A percentile compares a stretch with the other conserved stretches of the same genome.
These are phyloP conservation scores for Fusarium devonianum DNA, from an alignment of 2,329 filamentous ascomycete genomes.

Conservation along the genomic window DNA sequence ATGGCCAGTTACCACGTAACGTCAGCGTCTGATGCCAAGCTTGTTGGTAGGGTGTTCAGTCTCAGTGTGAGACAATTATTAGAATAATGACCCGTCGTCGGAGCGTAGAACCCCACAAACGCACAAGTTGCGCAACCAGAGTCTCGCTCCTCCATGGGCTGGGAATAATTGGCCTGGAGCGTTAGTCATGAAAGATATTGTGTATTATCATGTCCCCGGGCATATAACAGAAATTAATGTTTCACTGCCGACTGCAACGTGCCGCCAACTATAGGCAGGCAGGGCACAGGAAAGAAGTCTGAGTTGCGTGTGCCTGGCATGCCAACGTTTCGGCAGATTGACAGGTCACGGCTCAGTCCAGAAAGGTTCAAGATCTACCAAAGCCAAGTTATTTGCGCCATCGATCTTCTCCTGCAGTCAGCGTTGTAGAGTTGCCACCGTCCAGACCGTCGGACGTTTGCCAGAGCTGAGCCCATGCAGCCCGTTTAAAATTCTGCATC, in stretches of 20 bases:
- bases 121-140: too few relatives aligned
- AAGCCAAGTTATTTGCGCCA: constrained; percentile 24
- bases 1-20: constrained; percentile 16
- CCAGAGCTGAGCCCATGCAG: constrained; percentile 5
- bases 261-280: background rate
- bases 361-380: constrained; percentile 7
- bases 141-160: too few relatives aligned
- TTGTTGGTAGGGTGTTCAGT: constrained; percentile 16
- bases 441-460: constrained; percentile 4
- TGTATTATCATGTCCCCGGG: too few relatives aligned
- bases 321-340: background rate
- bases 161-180: too few relatives aligned
- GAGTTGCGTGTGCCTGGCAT: background rate
- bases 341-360: constrained; percentile 8
- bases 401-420: constrained; percentile 21
- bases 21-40: constrained; percentile 25
- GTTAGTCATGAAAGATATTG: too few relatives aligned
- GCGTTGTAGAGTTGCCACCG: constrained; percentile 7
- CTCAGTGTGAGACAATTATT: constrained; percentile 2
- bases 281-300: background rate
- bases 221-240: too few relatives aligned
- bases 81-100: background rate
- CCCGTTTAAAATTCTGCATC: constrained; percentile 6
- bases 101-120: too few relatives aligned
- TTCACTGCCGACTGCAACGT: background rate